Evolutionary conservation across 768 basidiomycete species (phyloP).

Genomic region (Trametes cinnabarina): DNA sequence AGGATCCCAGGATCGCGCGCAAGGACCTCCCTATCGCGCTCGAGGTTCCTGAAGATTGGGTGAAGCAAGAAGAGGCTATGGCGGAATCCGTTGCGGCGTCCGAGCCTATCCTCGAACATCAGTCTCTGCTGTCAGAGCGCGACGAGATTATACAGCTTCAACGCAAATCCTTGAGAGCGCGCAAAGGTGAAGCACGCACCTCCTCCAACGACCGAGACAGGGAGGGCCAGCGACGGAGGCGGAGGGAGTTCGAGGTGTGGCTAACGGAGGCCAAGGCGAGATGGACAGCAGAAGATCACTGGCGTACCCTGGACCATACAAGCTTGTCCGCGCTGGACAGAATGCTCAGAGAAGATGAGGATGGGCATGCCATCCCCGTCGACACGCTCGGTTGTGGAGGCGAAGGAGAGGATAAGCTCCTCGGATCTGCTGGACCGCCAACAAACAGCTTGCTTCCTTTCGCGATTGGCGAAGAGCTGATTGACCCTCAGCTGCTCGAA

Average conservation of each 20-base stretch:
- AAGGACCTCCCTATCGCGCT: slow-evolving; percentile 45
- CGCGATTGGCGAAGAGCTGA: slow-evolving; percentile 18
- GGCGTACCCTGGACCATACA: slow-evolving; percentile 28
- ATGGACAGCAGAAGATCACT: slow-evolving; percentile 32
- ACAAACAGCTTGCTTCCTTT: background rate
- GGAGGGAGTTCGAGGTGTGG: slow-evolving; percentile 24
- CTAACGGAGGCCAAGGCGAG: slow-evolving; percentile 17
- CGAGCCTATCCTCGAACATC: slow-evolving; percentile 33
- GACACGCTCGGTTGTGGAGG: background rate
- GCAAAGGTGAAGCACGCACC: slow-evolving; percentile 19
- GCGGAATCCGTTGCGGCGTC: slow-evolving; percentile 31
- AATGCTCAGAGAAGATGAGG: slow-evolving; percentile 34
- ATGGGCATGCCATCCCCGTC: slow-evolving; percentile 7
- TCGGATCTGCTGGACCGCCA: background rate
- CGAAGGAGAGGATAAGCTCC: too few species aligned
- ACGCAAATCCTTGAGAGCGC: slow-evolving; percentile 22
- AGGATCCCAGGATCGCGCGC: slow-evolving; percentile 10
- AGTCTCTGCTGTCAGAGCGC: slow-evolving; percentile 21
- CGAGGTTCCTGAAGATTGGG: slow-evolving; percentile 52
- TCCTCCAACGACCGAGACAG: slow-evolving; percentile 22
- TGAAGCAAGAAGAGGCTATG: slow-evolving; percentile 46
- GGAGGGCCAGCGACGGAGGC: slow-evolving; percentile 29
- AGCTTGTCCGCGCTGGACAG: slow-evolving; percentile 37
- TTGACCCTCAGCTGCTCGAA: slow-evolving; percentile 33
- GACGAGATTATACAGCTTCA: slow-evolving; percentile 17